phyloP scores from a whole-genome alignment of 2,329 filamentous ascomycete genomes.

The Cephalotrichum gorgonifer region DNA sequence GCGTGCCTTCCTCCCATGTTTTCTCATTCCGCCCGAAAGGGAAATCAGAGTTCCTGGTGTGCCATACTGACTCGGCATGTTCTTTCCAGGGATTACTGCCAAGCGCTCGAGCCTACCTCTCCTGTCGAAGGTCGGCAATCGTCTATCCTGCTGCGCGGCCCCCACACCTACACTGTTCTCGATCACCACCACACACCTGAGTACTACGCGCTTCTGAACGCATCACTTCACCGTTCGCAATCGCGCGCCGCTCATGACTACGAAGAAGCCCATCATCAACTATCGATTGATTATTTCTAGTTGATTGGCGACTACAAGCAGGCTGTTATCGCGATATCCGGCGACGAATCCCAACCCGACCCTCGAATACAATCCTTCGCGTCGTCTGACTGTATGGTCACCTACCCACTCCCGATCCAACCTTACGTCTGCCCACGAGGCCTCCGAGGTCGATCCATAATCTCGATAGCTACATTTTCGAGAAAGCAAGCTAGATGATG shows the following conservation, averaged over 20 bases:
- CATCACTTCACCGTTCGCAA: background rate
- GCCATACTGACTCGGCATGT: background rate
- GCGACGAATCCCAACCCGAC: background rate
- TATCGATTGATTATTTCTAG: background rate
- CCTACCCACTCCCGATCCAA: background rate
- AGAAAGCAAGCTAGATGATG: conserved; percentile 26
- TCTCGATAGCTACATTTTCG: background rate
- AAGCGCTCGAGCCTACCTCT: background rate
- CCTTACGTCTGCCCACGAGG: background rate
- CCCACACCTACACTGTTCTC: background rate
- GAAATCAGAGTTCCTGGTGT: background rate
- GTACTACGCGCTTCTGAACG: background rate
- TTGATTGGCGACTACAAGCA: background rate
- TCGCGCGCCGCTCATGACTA: background rate
- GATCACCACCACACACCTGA: background rate
- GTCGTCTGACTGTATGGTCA: background rate
- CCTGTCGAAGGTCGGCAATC: background rate
- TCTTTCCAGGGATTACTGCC: background rate
- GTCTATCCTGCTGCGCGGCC: background rate
- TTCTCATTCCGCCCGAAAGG: background rate
- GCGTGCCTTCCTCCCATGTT: background rate
- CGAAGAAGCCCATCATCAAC: background rate
- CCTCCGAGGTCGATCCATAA: background rate
- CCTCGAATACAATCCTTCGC: background rate
- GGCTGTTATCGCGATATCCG: background rate